Evolutionary conservation across 441 rosid genomes (phyloP).

Genomic region (Populus tomentosa): DNA sequence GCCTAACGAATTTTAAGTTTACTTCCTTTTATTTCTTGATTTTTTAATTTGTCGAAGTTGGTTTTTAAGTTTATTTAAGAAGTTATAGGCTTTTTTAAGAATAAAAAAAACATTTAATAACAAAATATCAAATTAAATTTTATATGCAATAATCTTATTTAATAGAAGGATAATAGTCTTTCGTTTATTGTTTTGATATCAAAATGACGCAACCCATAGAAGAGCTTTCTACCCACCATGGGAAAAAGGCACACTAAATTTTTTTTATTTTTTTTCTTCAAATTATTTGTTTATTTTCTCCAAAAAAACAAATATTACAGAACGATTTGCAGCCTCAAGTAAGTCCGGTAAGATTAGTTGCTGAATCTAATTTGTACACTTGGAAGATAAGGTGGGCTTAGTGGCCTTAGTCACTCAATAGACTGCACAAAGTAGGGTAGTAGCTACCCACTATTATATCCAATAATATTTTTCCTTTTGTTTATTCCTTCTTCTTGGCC

Average conservation of each 20-base stretch:
- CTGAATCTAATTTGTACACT: slow-evolving; percentile 16
- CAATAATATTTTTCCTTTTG: neutral
- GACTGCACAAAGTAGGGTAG: slow-evolving; percentile 1
- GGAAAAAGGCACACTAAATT: neutral
- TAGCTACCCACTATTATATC: neutral
- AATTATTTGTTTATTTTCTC: too few relatives aligned
- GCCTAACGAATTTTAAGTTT: too few relatives aligned
- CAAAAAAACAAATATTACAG: neutral
- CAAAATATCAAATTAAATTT: too few relatives aligned
- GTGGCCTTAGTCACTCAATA: slow-evolving; percentile 25
- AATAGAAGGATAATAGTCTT: too few relatives aligned
- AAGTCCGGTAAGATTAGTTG: slow-evolving; percentile 27
- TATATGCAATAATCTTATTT: too few relatives aligned
- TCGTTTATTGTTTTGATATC: too few relatives aligned
- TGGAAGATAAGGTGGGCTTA: slow-evolving; percentile 27
- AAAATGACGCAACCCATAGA: neutral
- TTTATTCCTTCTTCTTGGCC: too few relatives aligned
- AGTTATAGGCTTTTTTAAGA: too few relatives aligned
- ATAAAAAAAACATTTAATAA: too few relatives aligned
- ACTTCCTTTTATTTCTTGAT: too few relatives aligned
- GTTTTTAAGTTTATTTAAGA: neutral
- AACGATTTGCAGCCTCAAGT: slow-evolving; percentile 21
- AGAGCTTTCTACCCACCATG: slow-evolving; percentile 20
- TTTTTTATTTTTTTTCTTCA: too few relatives aligned
- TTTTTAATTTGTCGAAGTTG: too few relatives aligned